Conservation (phyloP, 768 basidiomycete genomes). For the Lactifluus subvellereus region DNA sequence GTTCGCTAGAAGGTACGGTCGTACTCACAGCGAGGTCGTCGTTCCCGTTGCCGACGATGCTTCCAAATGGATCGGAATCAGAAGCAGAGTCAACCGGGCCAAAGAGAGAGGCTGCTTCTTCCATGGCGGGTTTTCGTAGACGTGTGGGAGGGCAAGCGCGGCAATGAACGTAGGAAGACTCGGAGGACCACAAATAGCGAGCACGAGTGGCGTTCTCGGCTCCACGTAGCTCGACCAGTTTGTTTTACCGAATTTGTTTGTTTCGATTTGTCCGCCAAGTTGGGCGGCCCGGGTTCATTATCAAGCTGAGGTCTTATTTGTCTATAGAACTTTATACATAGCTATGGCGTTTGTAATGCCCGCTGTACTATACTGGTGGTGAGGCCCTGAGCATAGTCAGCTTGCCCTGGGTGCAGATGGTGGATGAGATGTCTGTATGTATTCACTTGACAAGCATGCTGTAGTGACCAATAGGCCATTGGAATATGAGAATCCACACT, state of each 20-base stretch:
- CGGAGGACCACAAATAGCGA: neutral
- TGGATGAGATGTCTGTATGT: too few relatives aligned
- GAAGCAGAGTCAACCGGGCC: conserved; percentile 52
- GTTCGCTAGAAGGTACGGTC: neutral
- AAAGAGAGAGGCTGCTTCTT: conserved; percentile 80
- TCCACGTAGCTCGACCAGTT: conserved; percentile 8
- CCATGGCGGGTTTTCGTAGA: conserved; percentile 52
- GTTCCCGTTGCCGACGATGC: conserved; percentile 13
- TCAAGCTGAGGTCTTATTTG: too few relatives aligned
- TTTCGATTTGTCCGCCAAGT: conserved; percentile 14
- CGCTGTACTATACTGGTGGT: too few relatives aligned
- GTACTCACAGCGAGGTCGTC: neutral
- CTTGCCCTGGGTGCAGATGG: too few relatives aligned
- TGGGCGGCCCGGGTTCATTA: neutral
- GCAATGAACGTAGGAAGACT: neutral
- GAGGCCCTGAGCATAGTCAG: too few relatives aligned
- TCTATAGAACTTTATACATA: too few relatives aligned
- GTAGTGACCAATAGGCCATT: too few relatives aligned
- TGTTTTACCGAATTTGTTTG: conserved; percentile 15
- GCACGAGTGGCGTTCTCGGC: conserved; percentile 1
- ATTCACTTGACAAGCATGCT: too few relatives aligned
- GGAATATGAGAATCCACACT: too few relatives aligned
- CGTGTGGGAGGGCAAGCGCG: conserved; percentile 20
- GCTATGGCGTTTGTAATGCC: too few relatives aligned
- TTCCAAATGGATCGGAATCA: conserved; percentile 39